These are phyloP conservation scores for Umbelopsis ramanniana DNA, from an alignment of 192 early-diverging fungal genomes.

Conservation along the genomic window DNA sequence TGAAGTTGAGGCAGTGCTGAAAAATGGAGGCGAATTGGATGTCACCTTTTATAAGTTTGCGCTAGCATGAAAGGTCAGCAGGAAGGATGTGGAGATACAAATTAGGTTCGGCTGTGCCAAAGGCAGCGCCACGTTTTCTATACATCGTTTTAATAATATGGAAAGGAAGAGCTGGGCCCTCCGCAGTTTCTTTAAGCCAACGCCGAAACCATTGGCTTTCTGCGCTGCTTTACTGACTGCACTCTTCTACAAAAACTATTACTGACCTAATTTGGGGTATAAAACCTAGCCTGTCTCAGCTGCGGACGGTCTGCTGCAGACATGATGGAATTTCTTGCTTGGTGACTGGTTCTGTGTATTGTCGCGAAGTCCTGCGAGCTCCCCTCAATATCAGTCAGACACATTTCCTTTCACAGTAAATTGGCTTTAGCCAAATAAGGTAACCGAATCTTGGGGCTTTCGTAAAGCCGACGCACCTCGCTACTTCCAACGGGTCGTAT, in stretches of 20 bases:
- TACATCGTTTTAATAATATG: neutral
- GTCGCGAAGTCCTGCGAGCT: neutral
- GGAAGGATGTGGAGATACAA: conserved; percentile 1
- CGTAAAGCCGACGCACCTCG: too few relatives aligned
- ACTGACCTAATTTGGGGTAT: neutral
- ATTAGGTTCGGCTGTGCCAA: neutral
- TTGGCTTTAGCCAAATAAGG: neutral
- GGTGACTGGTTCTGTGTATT: neutral
- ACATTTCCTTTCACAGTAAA: neutral
- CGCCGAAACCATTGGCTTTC: neutral
- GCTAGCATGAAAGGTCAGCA: conserved; percentile 18
- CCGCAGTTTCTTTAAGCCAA: neutral
- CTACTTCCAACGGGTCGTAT: too few relatives aligned
- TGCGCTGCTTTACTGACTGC: neutral
- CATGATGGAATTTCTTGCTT: neutral
- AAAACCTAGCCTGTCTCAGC: neutral
- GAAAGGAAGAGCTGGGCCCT: neutral
- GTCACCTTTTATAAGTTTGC: neutral
- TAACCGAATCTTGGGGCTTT: too few relatives aligned
- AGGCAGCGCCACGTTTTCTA: conserved; percentile 13
- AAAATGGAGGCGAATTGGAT: neutral
- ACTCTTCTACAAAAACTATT: neutral
- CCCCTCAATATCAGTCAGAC: neutral
- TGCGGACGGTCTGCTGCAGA: neutral
- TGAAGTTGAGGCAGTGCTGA: neutral